Evolutionary conservation across 306 rosid species (phyloP).

Genomic region (Fagus sylvatica): DNA sequence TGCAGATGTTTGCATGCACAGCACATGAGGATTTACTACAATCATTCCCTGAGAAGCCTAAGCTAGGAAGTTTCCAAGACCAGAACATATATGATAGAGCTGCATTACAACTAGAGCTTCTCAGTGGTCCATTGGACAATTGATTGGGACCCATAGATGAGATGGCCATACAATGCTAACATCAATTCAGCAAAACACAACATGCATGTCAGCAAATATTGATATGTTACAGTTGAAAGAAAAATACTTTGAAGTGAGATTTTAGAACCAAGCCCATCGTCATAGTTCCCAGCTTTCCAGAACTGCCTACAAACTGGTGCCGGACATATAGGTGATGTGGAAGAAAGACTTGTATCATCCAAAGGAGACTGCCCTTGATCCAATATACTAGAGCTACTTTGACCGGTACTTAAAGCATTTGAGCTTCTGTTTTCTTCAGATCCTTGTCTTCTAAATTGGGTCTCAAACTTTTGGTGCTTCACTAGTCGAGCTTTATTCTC

Average conservation of each 20-base stretch:
- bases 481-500: conserved; percentile 19
- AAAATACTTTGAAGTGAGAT: conserved; percentile 62
- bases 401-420: conserved; percentile 57
- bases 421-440: conserved; percentile 53
- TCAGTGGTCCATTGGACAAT: background rate
- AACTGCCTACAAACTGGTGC: conserved; percentile 79
- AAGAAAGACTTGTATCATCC: conserved; percentile 62
- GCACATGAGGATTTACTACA: conserved; percentile 1
- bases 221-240: conserved; percentile 7
- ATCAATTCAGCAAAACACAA: background rate
- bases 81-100: background rate
- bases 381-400: conserved; percentile 63
- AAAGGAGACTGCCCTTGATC: conserved; percentile 62
- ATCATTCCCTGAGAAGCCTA: background rate
- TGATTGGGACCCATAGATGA: background rate
- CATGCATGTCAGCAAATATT: conserved; percentile 22
- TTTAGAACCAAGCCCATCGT: conserved; percentile 51
- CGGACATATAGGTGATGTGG: conserved; percentile 46
- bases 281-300: conserved; percentile 91
- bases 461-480: conserved; percentile 29
- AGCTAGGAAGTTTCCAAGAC: background rate
- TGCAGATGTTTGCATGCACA: background rate
- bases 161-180: background rate
- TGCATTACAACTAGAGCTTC: background rate
- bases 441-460: conserved; percentile 28